phyloP scores from a whole-genome alignment of 208 protist species.

The Leishmania arabica region DNA sequence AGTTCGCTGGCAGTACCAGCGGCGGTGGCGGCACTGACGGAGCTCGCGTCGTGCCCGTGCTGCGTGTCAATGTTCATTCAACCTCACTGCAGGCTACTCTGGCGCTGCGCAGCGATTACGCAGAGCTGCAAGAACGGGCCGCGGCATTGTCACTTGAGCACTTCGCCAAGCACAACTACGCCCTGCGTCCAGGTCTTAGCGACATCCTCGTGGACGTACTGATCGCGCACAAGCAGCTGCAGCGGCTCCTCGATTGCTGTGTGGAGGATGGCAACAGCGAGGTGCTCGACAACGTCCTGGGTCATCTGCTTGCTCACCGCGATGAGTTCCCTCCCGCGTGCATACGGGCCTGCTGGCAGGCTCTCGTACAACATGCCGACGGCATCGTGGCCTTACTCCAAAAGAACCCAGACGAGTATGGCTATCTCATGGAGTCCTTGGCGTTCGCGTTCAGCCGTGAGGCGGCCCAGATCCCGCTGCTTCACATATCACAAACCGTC shows the following conservation, averaged over 20 bases:
- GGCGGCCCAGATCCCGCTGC: slow-evolving; percentile 43
- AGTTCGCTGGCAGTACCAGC: neutral
- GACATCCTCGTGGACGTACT: slow-evolving; percentile 55
- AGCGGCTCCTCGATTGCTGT: slow-evolving; percentile 31
- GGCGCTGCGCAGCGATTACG: slow-evolving; percentile 24
- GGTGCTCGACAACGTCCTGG: slow-evolving; percentile 54
- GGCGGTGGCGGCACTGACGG: slow-evolving; percentile 4
- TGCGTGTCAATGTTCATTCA: slow-evolving; percentile 49
- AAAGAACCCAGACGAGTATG: slow-evolving; percentile 49
- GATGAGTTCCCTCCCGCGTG: slow-evolving; percentile 41
- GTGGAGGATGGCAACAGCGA: slow-evolving; percentile 33
- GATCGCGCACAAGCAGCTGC: slow-evolving; percentile 39
- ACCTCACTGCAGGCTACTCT: slow-evolving; percentile 38
- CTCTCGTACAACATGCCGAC: slow-evolving; percentile 40
- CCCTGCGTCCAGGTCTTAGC: slow-evolving; percentile 48
- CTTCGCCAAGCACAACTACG: slow-evolving; percentile 45
- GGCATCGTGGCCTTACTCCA: slow-evolving; percentile 63
- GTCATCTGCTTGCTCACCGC: slow-evolving; percentile 52
- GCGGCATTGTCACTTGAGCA: slow-evolving; percentile 37
- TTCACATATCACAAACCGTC: slow-evolving; percentile 43
- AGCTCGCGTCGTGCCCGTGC: slow-evolving; percentile 11
- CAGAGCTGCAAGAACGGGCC: slow-evolving; percentile 12
- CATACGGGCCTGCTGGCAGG: slow-evolving; percentile 57
- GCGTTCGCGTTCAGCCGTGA: slow-evolving; percentile 57
- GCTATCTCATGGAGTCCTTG: slow-evolving; percentile 60